Conservation (phyloP, 306 rosid species). For the Cucurbita ficifolia region DNA sequence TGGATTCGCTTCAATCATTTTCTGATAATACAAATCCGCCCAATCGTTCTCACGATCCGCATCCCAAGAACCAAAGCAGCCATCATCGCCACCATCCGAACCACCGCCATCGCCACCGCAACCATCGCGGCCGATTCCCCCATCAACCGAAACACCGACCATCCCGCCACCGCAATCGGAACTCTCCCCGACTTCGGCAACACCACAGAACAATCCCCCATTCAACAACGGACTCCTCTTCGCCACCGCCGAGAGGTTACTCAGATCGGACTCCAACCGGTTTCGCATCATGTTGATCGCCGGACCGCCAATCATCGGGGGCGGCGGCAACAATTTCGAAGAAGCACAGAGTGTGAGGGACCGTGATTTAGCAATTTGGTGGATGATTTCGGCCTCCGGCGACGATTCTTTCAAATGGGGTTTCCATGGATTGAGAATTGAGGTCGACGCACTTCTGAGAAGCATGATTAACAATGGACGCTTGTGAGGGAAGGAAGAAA, state of each 20-base stretch:
- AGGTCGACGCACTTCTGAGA: constrained; percentile 25
- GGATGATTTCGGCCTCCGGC: constrained; percentile 8
- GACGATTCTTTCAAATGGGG: constrained; percentile 13
- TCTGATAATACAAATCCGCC: constrained; percentile 40
- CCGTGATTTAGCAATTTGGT: constrained; percentile 7
- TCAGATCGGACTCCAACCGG: constrained; percentile 15
- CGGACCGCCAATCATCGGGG: neutral
- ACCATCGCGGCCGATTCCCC: constrained; percentile 15
- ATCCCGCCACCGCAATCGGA: neutral
- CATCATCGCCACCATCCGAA: constrained; percentile 30
- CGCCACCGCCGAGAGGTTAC: constrained; percentile 14
- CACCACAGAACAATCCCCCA: constrained; percentile 21
- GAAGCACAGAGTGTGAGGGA: constrained; percentile 8
- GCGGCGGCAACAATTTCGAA: neutral
- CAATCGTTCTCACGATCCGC: constrained; percentile 25
- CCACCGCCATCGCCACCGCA: constrained; percentile 9
- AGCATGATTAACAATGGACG: constrained; percentile 10
- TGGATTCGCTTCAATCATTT: constrained; percentile 56
- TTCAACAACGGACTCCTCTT: constrained; percentile 18
- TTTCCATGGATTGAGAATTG: constrained; percentile 24
- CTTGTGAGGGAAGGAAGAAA: neutral
- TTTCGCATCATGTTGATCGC: constrained; percentile 11
- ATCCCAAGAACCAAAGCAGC: constrained; percentile 36
- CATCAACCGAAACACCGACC: constrained; percentile 23
- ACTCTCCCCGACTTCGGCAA: constrained; percentile 21